A percentile compares a stretch with the other conserved stretches of the same genome.
Evolutionary conservation across 129 eudicot genomes (phyloP).

Genomic region (Calendula officinalis): DNA sequence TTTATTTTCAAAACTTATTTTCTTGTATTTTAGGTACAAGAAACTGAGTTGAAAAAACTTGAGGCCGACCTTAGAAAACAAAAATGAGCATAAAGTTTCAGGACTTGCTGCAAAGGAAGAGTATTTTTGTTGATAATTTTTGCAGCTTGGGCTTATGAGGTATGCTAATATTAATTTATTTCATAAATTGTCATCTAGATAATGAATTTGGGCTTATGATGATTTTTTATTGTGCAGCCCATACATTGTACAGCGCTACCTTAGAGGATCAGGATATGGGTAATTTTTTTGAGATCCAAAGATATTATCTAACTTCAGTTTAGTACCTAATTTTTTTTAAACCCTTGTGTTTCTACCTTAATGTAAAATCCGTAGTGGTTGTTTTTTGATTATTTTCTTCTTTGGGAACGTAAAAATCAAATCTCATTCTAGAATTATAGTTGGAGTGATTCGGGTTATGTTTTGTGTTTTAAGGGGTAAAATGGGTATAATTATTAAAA

Average conservation of each 20-base stretch:
- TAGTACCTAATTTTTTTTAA: constrained; percentile 1
- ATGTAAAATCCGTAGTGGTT: neutral
- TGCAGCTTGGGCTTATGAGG: constrained; percentile 14
- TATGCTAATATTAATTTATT: neutral
- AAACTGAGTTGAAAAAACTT: constrained; percentile 37
- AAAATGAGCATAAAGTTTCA: constrained; percentile 37
- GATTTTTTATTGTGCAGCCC: constrained; percentile 16
- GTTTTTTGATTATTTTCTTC: constrained; percentile 1
- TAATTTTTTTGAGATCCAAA: constrained; percentile 5
- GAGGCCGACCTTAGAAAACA: constrained; percentile 33
- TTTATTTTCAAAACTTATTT: neutral
- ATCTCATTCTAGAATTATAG: neutral
- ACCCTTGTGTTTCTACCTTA: neutral
- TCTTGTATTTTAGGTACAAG: constrained; percentile 44
- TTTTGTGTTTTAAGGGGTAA: no score
- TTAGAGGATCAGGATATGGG: constrained; percentile 1
- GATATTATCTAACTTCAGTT: neutral
- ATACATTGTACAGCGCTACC: constrained; percentile 19
- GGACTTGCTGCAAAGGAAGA: constrained; percentile 1
- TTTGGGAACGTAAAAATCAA: neutral
- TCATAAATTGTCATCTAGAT: neutral
- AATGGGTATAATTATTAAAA: neutral
- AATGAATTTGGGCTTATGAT: neutral
- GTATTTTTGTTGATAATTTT: constrained; percentile 28
- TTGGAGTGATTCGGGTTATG: no score